phyloP scores from a whole-genome alignment of 495 filamentous ascomycete species.

The Cercophora scortea region DNA sequence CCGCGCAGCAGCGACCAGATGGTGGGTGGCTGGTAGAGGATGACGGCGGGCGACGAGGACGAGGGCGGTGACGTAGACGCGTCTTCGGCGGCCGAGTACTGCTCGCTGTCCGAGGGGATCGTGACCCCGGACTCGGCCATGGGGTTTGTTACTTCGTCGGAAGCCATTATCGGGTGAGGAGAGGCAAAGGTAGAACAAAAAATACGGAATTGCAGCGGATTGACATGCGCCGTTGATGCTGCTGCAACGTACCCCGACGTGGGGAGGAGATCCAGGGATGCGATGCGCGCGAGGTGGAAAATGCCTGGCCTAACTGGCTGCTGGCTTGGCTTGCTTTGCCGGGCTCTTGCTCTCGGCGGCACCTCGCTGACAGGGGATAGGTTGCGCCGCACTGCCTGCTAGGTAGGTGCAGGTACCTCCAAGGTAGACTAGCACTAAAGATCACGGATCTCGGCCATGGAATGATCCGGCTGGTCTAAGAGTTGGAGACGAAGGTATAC shows the following conservation, averaged over 20 bases:
- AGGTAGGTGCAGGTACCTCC: too few relatives aligned
- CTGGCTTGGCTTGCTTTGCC: too few relatives aligned
- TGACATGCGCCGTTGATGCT: neutral
- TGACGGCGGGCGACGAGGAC: conserved; percentile 62
- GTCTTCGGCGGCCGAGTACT: conserved; percentile 68
- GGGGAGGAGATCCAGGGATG: neutral
- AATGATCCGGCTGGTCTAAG: too few relatives aligned
- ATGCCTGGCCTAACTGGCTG: neutral
- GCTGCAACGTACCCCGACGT: neutral
- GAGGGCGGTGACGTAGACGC: conserved; percentile 53
- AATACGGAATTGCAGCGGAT: neutral
- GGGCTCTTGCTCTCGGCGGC: neutral
- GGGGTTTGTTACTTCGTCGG: conserved; percentile 47
- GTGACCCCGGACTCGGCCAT: conserved; percentile 75
- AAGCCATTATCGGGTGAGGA: conserved; percentile 24
- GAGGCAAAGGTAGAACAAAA: neutral
- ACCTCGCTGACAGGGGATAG: neutral
- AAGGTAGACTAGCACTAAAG: too few relatives aligned
- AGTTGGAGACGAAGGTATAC: too few relatives aligned
- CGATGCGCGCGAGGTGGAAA: neutral
- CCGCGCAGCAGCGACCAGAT: conserved; percentile 77
- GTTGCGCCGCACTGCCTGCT: neutral
- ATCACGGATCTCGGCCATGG: too few relatives aligned
- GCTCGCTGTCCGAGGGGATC: conserved; percentile 85
- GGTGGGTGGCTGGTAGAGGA: conserved; percentile 85